phyloP scores from a whole-genome alignment of 1,284 basidiomycete genomes.

The Apiotrichum sp. region DNA sequence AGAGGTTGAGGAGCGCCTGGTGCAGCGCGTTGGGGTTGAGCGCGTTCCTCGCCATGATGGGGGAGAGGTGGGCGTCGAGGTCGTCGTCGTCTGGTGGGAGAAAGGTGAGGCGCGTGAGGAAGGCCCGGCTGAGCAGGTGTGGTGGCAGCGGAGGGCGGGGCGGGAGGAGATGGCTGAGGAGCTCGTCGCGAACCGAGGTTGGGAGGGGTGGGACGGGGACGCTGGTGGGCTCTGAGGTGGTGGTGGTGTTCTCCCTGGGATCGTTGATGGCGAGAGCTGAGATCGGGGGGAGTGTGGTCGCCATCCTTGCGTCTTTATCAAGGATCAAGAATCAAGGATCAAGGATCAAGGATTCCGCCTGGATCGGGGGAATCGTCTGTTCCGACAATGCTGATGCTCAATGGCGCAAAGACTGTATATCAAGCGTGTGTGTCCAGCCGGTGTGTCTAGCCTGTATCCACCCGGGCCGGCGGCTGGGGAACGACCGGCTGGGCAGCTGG shows the following conservation, averaged over 20 bases:
- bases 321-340: too few relatives aligned
- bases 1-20: conserved; percentile 1
- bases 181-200: conserved; percentile 20
- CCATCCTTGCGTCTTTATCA: too few relatives aligned
- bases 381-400: too few relatives aligned
- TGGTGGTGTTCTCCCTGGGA: neutral
- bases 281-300: too few relatives aligned
- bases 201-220: conserved; percentile 19
- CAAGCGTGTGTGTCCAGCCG: too few relatives aligned
- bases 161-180: conserved; percentile 40
- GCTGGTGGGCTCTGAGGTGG: neutral
- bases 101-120: conserved; percentile 38
- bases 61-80: conserved; percentile 36
- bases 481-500: too few relatives aligned
- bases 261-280: too few relatives aligned
- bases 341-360: too few relatives aligned
- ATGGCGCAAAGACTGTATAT: too few relatives aligned
- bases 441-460: too few relatives aligned
- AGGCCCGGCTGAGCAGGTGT: conserved; percentile 25
- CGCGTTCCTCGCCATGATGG: conserved; percentile 12
- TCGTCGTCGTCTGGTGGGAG: conserved; percentile 33
- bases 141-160: conserved; percentile 34
- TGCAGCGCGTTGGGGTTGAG: conserved; percentile 9
- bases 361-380: too few relatives aligned
- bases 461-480: too few relatives aligned